These are phyloP conservation scores for Stentor roeselii DNA, from an alignment of 73 alveolate species.

Conservation along the genomic window DNA sequence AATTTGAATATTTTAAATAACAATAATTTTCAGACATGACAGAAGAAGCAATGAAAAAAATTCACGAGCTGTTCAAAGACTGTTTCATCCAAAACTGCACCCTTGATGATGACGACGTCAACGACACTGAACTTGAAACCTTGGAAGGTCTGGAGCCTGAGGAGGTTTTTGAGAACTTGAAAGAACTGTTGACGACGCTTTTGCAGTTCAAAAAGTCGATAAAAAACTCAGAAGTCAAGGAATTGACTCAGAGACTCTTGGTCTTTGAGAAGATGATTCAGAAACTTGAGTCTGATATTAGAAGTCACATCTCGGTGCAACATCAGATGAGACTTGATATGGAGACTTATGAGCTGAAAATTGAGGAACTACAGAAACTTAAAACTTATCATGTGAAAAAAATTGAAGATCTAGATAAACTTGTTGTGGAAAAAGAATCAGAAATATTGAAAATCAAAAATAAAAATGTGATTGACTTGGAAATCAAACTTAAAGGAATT, in stretches of 20 bases:
- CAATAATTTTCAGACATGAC: neutral
- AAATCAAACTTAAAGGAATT: neutral
- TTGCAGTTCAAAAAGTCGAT: neutral
- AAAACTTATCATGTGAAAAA: neutral
- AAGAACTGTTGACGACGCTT: neutral
- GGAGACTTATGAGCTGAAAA: conserved; percentile 37
- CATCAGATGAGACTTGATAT: conserved; percentile 37
- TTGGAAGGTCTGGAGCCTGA: neutral
- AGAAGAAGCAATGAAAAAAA: neutral
- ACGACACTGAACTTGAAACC: neutral
- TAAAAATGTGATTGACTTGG: neutral
- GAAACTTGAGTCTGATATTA: conserved; percentile 39
- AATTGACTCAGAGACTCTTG: neutral
- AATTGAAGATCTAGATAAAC: conserved; percentile 10
- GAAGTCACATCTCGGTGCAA: conserved; percentile 35
- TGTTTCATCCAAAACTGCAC: conserved; percentile 6
- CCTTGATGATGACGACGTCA: conserved; percentile 13
- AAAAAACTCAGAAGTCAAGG: neutral
- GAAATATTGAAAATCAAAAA: neutral
- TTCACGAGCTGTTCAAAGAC: neutral
- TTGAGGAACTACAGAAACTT: conserved; percentile 34
- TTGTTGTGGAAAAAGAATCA: neutral
- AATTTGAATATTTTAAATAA: too few relatives aligned
- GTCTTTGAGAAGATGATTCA: conserved; percentile 29
- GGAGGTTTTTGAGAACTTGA: conserved; percentile 16